Evolutionary conservation across 768 basidiomycete genomes (phyloP).

Genomic region (Amanita exitialis): DNA sequence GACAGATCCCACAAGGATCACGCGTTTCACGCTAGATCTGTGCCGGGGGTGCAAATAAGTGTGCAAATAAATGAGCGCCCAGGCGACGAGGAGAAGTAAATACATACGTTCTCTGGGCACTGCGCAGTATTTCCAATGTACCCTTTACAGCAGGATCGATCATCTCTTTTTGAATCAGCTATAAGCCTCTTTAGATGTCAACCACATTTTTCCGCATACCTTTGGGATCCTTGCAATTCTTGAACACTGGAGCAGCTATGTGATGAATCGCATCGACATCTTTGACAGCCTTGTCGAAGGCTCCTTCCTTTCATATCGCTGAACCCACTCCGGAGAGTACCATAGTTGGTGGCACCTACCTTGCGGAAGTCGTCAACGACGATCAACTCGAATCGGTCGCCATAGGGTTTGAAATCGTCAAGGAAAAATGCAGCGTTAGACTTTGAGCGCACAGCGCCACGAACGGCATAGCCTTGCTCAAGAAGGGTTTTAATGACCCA

Average conservation of each 20-base stretch:
- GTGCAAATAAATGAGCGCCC: background rate
- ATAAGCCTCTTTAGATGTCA: too few relatives aligned
- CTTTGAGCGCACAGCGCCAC: conserved; percentile 55
- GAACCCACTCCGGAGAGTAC: background rate
- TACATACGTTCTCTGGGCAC: conserved; percentile 45
- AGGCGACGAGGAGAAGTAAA: background rate
- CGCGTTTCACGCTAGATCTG: conserved; percentile 39
- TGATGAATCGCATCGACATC: conserved; percentile 68
- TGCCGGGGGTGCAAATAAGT: background rate
- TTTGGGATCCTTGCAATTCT: conserved; percentile 31
- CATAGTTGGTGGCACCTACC: conserved; percentile 11
- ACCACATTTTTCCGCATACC: conserved; percentile 10
- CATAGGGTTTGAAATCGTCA: conserved; percentile 41
- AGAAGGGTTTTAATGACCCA: conserved; percentile 50
- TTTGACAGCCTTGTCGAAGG: conserved; percentile 73
- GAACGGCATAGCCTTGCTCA: conserved; percentile 50
- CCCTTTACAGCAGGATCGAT: conserved; percentile 69
- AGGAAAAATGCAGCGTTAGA: conserved; percentile 50
- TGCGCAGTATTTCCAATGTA: conserved; percentile 51
- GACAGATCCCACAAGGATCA: conserved; percentile 59
- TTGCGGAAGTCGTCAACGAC: conserved; percentile 59
- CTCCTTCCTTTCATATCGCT: conserved; percentile 34
- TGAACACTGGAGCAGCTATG: conserved; percentile 52
- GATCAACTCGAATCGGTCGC: conserved; percentile 51
- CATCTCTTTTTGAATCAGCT: conserved; percentile 31